Percentiles rank a stretch among this genome's conserved stretches.
Conservation (phyloP, 208 protist genomes). For the Novymonas esmeraldas region DNA sequence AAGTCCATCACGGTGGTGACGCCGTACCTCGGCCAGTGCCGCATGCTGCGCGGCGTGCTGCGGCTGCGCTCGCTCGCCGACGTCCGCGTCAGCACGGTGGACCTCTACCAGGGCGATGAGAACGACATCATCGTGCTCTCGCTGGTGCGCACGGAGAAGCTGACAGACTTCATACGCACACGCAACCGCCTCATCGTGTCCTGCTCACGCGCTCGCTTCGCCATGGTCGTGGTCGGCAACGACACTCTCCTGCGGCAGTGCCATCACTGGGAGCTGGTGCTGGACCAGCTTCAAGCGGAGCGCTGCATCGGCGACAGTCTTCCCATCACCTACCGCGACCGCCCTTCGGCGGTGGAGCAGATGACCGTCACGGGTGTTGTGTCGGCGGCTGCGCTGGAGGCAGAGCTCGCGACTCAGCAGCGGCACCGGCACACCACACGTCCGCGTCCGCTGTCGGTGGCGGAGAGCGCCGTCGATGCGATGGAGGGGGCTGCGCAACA, state of each 20-base stretch:
- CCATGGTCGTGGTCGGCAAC: conserved; percentile 89
- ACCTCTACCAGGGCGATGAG: conserved; percentile 97
- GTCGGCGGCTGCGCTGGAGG: conserved; percentile 34
- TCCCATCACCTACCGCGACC: conserved; percentile 59
- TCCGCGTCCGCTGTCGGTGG: not conserved
- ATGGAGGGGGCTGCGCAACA: not conserved
- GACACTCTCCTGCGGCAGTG: conserved; percentile 76
- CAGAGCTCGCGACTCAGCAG: conserved; percentile 21
- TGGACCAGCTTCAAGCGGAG: conserved; percentile 57
- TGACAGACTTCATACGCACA: conserved; percentile 95
- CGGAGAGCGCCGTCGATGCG: not conserved
- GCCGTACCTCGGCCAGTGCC: conserved; percentile 94
- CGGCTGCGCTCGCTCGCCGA: conserved; percentile 71
- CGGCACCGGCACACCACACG: not conserved
- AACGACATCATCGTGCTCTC: conserved; percentile 95
- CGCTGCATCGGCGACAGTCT: conserved; percentile 67
- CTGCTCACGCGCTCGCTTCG: conserved; percentile 92
- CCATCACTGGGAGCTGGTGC: conserved; percentile 74
- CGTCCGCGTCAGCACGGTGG: conserved; percentile 91
- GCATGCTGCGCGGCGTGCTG: conserved; percentile 76
- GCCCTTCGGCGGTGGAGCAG: conserved; percentile 32
- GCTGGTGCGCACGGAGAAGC: conserved; percentile 91
- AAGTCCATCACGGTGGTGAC: conserved; percentile 94
- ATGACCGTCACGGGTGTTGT: conserved; percentile 36
- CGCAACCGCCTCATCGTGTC: conserved; percentile 95